Conservation (phyloP, 495 filamentous ascomycete genomes). For the Neohortaea acidophila region DNA sequence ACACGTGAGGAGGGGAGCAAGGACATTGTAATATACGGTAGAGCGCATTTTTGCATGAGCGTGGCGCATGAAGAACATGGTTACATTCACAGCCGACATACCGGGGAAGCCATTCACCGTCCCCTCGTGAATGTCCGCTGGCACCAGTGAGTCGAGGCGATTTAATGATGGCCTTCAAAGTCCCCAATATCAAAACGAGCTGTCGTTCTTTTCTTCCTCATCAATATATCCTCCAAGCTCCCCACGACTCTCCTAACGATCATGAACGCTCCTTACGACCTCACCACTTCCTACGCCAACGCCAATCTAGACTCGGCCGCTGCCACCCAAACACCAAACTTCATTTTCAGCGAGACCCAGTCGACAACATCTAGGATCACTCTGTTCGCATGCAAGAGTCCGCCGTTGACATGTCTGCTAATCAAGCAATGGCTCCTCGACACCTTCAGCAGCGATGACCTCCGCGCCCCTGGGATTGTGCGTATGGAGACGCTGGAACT, state of each 20-base stretch:
- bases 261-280: no score
- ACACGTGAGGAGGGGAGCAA: slow-evolving; percentile 2
- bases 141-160: no score
- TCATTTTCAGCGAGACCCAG: no score
- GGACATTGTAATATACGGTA: neutral
- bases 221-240: neutral
- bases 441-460: neutral
- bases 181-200: no score
- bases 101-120: no score
- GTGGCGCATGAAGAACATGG: neutral
- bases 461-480: neutral
- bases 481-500: slow-evolving; percentile 1
- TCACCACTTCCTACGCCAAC: neutral
- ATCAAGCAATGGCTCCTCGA: neutral
- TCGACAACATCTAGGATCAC: no score
- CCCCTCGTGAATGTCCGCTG: no score
- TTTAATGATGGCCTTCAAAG: no score
- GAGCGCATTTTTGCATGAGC: slow-evolving; percentile 1
- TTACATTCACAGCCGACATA: neutral
- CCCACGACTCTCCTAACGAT: neutral
- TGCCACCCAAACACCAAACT: neutral
- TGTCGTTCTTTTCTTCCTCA: no score
- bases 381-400: neutral
- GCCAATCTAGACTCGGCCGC: neutral
- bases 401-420: neutral